Evolutionary conservation across 2,329 filamentous ascomycete genomes (phyloP), one percentile per base, ranked within the genome.

Genomic region (Knufia fluminis): DNA sequence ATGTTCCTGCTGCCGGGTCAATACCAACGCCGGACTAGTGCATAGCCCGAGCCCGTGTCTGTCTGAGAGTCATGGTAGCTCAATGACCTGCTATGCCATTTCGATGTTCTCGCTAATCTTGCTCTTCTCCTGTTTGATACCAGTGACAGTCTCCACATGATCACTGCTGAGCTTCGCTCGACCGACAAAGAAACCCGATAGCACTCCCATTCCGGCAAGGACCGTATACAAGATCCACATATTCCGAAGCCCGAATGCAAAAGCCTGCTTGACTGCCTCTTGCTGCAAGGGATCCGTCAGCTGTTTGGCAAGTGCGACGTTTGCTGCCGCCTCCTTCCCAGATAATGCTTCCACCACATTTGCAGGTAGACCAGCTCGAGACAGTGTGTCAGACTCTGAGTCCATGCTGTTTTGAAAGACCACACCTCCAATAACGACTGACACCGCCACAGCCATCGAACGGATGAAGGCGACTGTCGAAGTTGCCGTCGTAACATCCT

Each of bases 401-500:
- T 56, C 52, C 61, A 68, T 63, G 40, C 59, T 58, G 48, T 69
- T 67, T 41, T 66, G 64, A 50, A 68, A 68, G 46, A 75, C 64
- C 36, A 74, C 72, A 2, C 70, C 76, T 46, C 78, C 78, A 24
- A 80, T 64, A 16, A 81, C 78, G 51, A 81, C 70, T 6, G 76
- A 76, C 16, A 80, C 71, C 38, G 76, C 69, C 0, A 75, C 76
- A 3, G 74, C 71, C 23, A 82, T 66, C 57, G 79, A 76, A 16
- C 80, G 75, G 31, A 78, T 61, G 59, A 83, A 83, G 8, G 70
- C 68, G 59, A 80, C 80, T 2, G 78, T 79, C 0, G 77, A 73
- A 0, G 79, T 82, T 12, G 78, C 80, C 1, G 77, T 73, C 1
- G 79, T 79, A 0, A 63, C 65, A 24, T 79, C 71, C 1, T 64